phyloP scores from a whole-genome alignment of 23 red algal species.

The Gracilaria gracilis region DNA sequence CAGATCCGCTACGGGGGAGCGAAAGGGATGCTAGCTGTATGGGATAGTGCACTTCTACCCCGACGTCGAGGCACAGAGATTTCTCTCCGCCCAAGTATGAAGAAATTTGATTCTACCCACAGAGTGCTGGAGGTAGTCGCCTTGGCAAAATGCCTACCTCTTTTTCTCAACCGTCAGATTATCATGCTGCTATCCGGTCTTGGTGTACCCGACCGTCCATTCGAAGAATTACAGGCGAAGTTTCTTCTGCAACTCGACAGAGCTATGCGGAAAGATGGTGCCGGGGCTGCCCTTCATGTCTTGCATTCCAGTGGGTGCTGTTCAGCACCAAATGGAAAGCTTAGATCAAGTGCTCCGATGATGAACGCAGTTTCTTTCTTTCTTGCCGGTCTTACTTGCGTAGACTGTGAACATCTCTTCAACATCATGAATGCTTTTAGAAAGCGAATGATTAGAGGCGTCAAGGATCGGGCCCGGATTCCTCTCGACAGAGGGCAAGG shows the following conservation, averaged over 20 bases:
- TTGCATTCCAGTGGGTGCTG: background rate
- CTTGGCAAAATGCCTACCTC: conserved; percentile 11
- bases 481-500: conserved; percentile 16
- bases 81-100: conserved; percentile 36
- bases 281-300: background rate
- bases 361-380: conserved; percentile 10
- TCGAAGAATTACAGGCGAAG: background rate
- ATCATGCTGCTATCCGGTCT: conserved; percentile 37
- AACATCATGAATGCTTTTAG: conserved; percentile 55
- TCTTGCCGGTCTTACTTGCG: conserved; percentile 17
- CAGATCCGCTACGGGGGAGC: conserved; percentile 46
- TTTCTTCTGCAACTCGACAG: conserved; percentile 5
- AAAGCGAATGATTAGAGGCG: background rate
- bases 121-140: conserved; percentile 36
- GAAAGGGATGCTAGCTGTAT: conserved; percentile 41
- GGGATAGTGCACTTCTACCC: conserved; percentile 8
- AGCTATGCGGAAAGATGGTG: conserved; percentile 8
- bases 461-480: conserved; percentile 24
- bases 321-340: background rate
- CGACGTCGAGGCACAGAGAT: background rate
- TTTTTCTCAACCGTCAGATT: conserved; percentile 57
- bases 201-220: conserved; percentile 30
- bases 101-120: conserved; percentile 39
- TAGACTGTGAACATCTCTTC: conserved; percentile 17
- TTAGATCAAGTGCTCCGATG: background rate